Conservation (phyloP, 2,329 filamentous ascomycete genomes). For the Xylariaceae sp. region DNA sequence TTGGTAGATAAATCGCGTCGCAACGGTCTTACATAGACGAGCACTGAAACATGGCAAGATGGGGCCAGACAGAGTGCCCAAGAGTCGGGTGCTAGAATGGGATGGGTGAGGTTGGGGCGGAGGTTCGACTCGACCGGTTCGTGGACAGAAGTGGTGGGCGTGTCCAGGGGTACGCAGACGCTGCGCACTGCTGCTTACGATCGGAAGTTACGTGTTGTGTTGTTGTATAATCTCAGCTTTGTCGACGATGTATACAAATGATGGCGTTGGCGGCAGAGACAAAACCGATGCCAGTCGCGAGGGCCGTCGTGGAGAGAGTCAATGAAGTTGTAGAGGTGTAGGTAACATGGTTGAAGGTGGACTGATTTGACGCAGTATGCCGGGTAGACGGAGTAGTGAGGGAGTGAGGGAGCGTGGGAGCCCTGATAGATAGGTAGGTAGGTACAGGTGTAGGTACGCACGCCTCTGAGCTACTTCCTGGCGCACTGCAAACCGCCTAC, state of each 20-base stretch:
- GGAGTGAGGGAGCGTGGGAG: background rate
- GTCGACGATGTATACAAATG: slow-evolving; percentile 1
- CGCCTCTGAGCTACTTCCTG: background rate
- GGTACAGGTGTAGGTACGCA: background rate
- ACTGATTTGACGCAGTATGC: background rate
- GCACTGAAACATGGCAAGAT: slow-evolving; percentile 6
- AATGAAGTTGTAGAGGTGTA: slow-evolving; percentile 10
- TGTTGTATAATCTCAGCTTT: background rate
- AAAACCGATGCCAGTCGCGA: slow-evolving; percentile 1
- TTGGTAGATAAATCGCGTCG: slow-evolving; percentile 5
- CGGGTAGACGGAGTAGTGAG: background rate
- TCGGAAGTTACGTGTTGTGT: background rate
- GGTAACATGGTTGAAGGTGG: background rate
- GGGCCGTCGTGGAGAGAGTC: slow-evolving; percentile 8
- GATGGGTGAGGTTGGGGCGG: slow-evolving; percentile 4
- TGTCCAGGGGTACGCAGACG: background rate
- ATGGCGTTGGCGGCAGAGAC: slow-evolving; percentile 1
- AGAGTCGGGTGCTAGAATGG: background rate
- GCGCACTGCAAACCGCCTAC: background rate
- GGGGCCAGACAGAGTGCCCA: background rate
- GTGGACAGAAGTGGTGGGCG: slow-evolving; percentile 1
- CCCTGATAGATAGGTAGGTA: background rate
- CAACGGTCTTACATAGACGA: slow-evolving; percentile 2
- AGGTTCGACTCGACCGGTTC: slow-evolving; percentile 4
- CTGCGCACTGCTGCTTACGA: slow-evolving; percentile 4